These are phyloP conservation scores for Triticum monococcum DNA, from an alignment of 176 grass and related monocot species.

Conservation along the genomic window DNA sequence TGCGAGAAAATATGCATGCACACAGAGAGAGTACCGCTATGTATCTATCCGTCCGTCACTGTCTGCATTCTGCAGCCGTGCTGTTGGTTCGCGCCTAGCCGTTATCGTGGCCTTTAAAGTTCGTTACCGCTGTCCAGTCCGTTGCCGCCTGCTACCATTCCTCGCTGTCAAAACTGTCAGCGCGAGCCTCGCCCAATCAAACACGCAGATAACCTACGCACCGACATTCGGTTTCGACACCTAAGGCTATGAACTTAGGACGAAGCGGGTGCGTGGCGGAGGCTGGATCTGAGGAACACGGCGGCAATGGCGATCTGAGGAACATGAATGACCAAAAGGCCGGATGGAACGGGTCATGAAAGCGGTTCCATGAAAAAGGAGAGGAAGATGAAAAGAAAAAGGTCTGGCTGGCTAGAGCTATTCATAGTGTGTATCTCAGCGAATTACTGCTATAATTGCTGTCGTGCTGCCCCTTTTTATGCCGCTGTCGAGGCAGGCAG, in stretches of 20 bases:
- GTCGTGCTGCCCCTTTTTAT: slow-evolving; percentile 41
- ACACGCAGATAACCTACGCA: neutral
- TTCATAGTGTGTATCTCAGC: slow-evolving; percentile 17
- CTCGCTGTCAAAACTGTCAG: no score
- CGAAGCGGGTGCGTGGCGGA: neutral
- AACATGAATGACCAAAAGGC: neutral
- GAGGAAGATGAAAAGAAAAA: neutral
- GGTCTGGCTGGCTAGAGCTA: neutral
- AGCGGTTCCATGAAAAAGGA: neutral
- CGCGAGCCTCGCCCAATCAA: no score
- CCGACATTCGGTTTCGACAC: neutral
- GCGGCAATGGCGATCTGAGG: neutral
- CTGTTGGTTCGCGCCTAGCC: neutral
- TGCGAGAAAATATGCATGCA: no score
- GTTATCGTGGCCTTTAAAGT: slow-evolving; percentile 6
- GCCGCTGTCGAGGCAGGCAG: slow-evolving; percentile 22
- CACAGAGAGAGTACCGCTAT: no score
- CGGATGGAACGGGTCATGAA: slow-evolving; percentile 12
- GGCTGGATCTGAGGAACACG: neutral
- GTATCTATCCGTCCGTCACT: neutral
- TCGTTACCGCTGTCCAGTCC: neutral
- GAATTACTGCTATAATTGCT: slow-evolving; percentile 34
- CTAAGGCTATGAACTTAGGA: neutral
- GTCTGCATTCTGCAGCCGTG: neutral
- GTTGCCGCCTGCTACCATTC: neutral